Conservation (phyloP, 108 stramenopile species). For the Cyclotella cryptica region DNA sequence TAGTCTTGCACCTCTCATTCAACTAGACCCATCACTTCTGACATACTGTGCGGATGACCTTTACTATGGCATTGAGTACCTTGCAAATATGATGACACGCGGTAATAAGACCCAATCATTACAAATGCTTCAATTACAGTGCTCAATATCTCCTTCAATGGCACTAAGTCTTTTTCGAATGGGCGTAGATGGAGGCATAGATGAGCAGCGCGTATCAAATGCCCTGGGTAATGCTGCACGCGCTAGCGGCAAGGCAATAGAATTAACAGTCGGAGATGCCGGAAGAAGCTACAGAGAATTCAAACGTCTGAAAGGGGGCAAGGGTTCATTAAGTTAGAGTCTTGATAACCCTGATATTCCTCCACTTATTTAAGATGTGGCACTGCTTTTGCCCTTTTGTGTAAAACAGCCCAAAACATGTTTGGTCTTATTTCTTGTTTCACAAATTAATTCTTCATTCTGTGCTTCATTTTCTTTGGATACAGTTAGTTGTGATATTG, state of each 20-base stretch:
- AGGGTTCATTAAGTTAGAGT: constrained; percentile 21
- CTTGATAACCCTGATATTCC: too few species aligned
- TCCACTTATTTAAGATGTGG: too few species aligned
- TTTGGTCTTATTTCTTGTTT: too few species aligned
- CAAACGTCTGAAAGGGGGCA: constrained; percentile 36
- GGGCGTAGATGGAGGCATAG: constrained; percentile 45
- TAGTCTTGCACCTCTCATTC: constrained; percentile 12
- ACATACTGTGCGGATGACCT: constrained; percentile 42
- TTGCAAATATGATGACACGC: constrained; percentile 47
- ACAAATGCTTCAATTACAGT: constrained; percentile 38
- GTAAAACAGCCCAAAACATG: too few species aligned
- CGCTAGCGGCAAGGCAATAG: constrained; percentile 36
- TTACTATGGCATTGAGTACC: constrained; percentile 29
- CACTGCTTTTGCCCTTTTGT: too few species aligned
- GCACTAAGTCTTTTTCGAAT: constrained; percentile 26
- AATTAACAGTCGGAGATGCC: constrained; percentile 30
- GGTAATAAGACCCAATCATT: constrained; percentile 21
- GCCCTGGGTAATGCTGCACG: constrained; percentile 29
- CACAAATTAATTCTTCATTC: too few species aligned
- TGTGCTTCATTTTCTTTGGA: too few species aligned
- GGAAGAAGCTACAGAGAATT: constrained; percentile 33
- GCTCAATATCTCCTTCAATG: constrained; percentile 19
- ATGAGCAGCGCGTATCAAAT: constrained; percentile 31
- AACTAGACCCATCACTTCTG: constrained; percentile 40
- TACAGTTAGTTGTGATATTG: too few species aligned